Evolutionary conservation across 108 stramenopile genomes (phyloP).

Genomic region (Skeletonema costatum): DNA sequence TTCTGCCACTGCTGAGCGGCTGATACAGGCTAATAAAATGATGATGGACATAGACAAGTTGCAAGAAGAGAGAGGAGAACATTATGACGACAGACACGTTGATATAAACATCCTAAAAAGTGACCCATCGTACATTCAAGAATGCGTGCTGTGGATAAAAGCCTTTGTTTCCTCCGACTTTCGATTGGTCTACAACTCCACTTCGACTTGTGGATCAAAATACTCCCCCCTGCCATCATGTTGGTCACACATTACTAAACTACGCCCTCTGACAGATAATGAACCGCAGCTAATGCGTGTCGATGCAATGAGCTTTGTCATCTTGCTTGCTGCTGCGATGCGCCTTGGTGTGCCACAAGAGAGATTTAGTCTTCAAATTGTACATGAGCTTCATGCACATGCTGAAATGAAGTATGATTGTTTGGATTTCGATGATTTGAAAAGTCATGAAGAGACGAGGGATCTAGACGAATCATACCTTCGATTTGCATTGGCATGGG

Average conservation of each 20-base stretch:
- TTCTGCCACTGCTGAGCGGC: neutral
- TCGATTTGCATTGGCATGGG: constrained; percentile 17
- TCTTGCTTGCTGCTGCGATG: constrained; percentile 8
- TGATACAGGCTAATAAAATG: constrained; percentile 9
- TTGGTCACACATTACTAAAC: neutral
- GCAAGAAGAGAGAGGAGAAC: neutral
- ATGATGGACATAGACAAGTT: neutral
- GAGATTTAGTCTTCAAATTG: constrained; percentile 5
- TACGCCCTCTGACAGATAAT: neutral
- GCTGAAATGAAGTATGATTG: neutral
- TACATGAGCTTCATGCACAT: constrained; percentile 26
- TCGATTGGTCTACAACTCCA: neutral
- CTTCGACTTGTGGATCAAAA: neutral
- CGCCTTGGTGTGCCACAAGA: neutral
- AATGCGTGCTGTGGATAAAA: constrained; percentile 9
- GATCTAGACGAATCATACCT: constrained; percentile 8
- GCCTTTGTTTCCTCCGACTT: constrained; percentile 3
- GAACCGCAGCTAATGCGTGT: neutral
- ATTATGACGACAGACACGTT: neutral
- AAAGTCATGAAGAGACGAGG: neutral
- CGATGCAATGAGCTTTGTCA: constrained; percentile 11
- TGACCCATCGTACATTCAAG: neutral
- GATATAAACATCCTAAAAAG: neutral
- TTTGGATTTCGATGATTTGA: constrained; percentile 3
- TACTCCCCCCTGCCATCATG: neutral